Evolutionary conservation across 2,329 filamentous ascomycete species (phyloP), one percentile per base, ranked within the genome.

Genomic region (Aspergillus niger): DNA sequence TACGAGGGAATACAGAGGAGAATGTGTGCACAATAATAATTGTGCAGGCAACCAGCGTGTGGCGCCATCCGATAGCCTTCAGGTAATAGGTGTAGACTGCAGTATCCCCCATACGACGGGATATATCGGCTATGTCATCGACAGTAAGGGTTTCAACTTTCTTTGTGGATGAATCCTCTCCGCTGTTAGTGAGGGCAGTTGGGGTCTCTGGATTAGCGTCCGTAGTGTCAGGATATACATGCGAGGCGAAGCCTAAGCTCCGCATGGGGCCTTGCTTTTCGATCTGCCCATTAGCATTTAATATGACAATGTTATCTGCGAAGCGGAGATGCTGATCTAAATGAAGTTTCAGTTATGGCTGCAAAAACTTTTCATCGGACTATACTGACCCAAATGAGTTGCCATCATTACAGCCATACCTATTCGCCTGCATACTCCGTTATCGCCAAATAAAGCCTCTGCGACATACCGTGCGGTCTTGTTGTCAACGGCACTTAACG

Each of bases 81-180:
- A 55, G 15, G n/a, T 55, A 55, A 8, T 55, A 55, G 15, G 52
- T 20, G 17, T 55, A 55, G 3, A 55, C 52, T 20, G 52, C 52
- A 32, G n/a, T n/a, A 20, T 55, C 52, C 8, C 52, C 52, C 5
- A 39, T 55, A 15, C 38, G 52, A 26, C 52, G 52, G 22, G 52
- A 43, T 44, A 44, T 44, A 44, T 55, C 52, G 6, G 38, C 52
- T 11, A 55, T 32, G 10, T 55, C 52, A 32, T 55, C 52, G 10
- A 44, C 52, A 20, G 52, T 55, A 5, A 55, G 52, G 5, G 52
- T 55, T 30, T 55, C 38, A 3, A 44, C 39, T 15, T 55, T 55
- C 2, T 55, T 55, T 0, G 39, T 44, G 13, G 39, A 32, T 7
- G 52, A 13, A 5, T 43, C 11, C 13, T 44, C 24, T 5, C 30